phyloP scores from a whole-genome alignment of 768 basidiomycete species.

The Suillus tomentosus region DNA sequence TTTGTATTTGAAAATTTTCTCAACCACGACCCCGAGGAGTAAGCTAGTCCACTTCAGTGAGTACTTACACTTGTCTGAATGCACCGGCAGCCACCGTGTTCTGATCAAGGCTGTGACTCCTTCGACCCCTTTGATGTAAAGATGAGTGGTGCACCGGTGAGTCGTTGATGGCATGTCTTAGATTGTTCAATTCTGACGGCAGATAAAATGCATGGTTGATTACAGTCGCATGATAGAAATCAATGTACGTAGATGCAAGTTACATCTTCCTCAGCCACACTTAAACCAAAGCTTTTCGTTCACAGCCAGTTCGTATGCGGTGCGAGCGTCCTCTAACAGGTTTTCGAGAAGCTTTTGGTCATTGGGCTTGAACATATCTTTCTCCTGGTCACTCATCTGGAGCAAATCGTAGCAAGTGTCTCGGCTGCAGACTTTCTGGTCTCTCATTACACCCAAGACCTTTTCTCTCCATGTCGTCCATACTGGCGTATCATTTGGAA shows the following conservation, averaged over 20 bases:
- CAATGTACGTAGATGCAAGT: not conserved
- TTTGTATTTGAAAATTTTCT: no score
- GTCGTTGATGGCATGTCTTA: not conserved
- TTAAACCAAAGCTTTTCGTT: not conserved
- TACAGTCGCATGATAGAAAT: not conserved
- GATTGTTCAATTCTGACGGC: not conserved
- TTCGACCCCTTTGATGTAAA: not conserved
- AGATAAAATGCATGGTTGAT: not conserved
- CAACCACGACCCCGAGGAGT: no score
- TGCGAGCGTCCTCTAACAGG: not conserved
- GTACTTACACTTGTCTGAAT: no score
- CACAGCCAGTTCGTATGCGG: not conserved
- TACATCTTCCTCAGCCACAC: not conserved
- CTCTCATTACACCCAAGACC: not conserved
- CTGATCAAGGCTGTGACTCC: not conserved
- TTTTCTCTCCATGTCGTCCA: slow-evolving; percentile 9
- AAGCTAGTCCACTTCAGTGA: no score
- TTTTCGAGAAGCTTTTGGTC: not conserved
- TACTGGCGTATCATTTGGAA: slow-evolving; percentile 14
- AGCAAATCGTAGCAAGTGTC: not conserved
- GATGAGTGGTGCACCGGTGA: not conserved
- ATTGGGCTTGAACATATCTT: not conserved
- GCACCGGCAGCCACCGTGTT: no score
- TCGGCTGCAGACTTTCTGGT: not conserved
- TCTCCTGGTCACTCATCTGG: not conserved